Conservation (phyloP, 306 rosid species). For the Delonix regia region DNA sequence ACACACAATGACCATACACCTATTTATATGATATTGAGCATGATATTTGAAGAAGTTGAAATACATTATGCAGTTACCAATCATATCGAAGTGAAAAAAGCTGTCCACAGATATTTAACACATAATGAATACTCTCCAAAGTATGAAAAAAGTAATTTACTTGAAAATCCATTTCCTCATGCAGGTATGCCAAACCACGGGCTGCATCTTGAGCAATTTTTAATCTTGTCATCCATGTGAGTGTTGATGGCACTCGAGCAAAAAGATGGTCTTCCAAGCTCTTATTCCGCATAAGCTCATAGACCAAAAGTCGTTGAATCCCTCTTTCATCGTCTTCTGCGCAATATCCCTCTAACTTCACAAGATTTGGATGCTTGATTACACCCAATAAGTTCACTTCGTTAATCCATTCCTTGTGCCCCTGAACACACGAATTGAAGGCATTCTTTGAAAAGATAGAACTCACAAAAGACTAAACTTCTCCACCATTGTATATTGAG, state of each 20-base stretch:
- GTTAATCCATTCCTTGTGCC: constrained; percentile 96
- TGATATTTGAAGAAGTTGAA: background rate
- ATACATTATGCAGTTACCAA: background rate
- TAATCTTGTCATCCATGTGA: constrained; percentile 74
- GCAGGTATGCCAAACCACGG: constrained; percentile 90
- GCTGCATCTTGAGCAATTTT: constrained; percentile 89
- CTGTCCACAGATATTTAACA: background rate
- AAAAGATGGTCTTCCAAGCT: constrained; percentile 94
- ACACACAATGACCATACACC: constrained; percentile 6
- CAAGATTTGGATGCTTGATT: constrained; percentile 89
- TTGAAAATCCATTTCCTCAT: constrained; percentile 99
- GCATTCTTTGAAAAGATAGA: background rate
- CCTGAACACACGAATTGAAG: constrained; percentile 75
- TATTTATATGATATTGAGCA: background rate
- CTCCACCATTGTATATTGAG: constrained; percentile 3
- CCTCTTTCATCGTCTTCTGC: constrained; percentile 99
- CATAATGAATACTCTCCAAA: background rate
- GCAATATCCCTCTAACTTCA: constrained; percentile 84
- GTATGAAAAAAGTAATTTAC: constrained; percentile 33
- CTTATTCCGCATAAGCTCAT: constrained; percentile 82
- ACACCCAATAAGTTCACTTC: constrained; percentile 93
- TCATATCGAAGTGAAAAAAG: background rate
- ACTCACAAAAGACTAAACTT: background rate
- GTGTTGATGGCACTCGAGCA: constrained; percentile 62
- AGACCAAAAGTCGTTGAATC: constrained; percentile 89